phyloP scores from a whole-genome alignment of 768 basidiomycete species.

The Trametes elegans region DNA sequence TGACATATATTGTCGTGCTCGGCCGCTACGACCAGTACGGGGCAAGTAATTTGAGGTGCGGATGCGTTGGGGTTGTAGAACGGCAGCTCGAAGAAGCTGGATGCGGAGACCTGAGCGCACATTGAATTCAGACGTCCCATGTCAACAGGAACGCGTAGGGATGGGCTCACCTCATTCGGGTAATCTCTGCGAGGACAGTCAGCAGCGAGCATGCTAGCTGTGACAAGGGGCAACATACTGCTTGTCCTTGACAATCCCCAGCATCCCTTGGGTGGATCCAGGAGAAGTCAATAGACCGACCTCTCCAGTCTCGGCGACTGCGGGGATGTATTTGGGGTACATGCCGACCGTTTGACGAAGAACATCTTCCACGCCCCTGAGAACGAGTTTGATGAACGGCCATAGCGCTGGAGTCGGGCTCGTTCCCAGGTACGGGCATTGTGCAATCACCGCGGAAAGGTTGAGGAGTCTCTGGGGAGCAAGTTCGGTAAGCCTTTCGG shows the following conservation, averaged over 20 bases:
- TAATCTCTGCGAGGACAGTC: neutral
- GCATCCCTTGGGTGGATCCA: slow-evolving; percentile 26
- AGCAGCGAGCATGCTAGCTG: neutral
- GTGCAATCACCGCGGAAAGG: slow-evolving; percentile 30
- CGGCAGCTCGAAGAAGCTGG: slow-evolving; percentile 13
- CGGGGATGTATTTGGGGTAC: slow-evolving; percentile 30
- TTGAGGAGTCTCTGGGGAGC: slow-evolving; percentile 26
- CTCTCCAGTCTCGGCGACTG: slow-evolving; percentile 27
- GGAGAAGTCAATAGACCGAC: slow-evolving; percentile 30
- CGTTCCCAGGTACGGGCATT: slow-evolving; percentile 35
- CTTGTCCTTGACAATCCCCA: neutral
- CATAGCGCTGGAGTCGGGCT: slow-evolving; percentile 7
- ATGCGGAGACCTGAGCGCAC: slow-evolving; percentile 15
- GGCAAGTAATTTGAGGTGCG: slow-evolving; percentile 10
- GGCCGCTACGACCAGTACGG: slow-evolving; percentile 5
- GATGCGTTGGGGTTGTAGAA: slow-evolving; percentile 11
- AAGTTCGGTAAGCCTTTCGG: neutral
- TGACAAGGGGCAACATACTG: neutral
- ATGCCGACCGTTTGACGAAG: slow-evolving; percentile 28
- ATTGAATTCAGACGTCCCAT: no score
- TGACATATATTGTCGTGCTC: slow-evolving; percentile 14
- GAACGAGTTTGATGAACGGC: slow-evolving; percentile 22
- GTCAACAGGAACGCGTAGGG: neutral
- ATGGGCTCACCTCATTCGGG: slow-evolving; percentile 11
- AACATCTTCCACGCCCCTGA: slow-evolving; percentile 25